Percentiles rank a stretch among this genome's conserved stretches.
phyloP scores from a whole-genome alignment of 148 eudicot genomes.

The Camellia japonica region DNA sequence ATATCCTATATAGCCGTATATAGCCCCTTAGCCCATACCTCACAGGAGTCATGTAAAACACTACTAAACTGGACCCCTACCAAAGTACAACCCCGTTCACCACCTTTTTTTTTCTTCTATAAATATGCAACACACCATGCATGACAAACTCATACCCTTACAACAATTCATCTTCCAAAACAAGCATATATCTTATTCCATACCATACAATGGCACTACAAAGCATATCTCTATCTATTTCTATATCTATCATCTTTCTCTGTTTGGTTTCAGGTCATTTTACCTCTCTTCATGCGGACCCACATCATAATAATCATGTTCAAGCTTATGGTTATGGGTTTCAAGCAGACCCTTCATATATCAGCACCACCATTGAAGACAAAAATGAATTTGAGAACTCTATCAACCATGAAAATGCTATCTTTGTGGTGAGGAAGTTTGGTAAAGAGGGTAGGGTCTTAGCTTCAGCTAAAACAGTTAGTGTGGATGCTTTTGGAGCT shows the following conservation, averaged over 20 bases:
- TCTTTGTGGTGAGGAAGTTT: slow-evolving; percentile 2
- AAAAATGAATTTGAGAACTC: neutral
- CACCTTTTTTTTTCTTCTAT: neutral
- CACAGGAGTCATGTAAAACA: too few species aligned
- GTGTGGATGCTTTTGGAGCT: slow-evolving; percentile 54
- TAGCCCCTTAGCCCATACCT: too few species aligned
- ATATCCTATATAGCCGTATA: too few species aligned
- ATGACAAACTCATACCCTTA: neutral
- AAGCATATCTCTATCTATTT: too few species aligned
- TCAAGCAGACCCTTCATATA: slow-evolving; percentile 25
- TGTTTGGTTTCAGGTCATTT: neutral
- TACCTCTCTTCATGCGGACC: neutral
- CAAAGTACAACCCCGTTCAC: too few species aligned
- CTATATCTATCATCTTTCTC: neutral
- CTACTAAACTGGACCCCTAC: too few species aligned
- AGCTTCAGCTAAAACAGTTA: slow-evolving; percentile 25
- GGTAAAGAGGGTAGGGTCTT: neutral
- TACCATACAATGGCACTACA: too few species aligned
- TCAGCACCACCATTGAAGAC: neutral
- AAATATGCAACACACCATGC: neutral
- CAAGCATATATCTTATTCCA: too few species aligned
- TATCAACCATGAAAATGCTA: neutral
- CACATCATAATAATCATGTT: neutral
- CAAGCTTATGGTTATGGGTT: slow-evolving; percentile 19
- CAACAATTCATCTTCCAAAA: too few species aligned